phyloP scores from a whole-genome alignment of 2,329 filamentous ascomycete species.

The Fusarium scirpi region DNA sequence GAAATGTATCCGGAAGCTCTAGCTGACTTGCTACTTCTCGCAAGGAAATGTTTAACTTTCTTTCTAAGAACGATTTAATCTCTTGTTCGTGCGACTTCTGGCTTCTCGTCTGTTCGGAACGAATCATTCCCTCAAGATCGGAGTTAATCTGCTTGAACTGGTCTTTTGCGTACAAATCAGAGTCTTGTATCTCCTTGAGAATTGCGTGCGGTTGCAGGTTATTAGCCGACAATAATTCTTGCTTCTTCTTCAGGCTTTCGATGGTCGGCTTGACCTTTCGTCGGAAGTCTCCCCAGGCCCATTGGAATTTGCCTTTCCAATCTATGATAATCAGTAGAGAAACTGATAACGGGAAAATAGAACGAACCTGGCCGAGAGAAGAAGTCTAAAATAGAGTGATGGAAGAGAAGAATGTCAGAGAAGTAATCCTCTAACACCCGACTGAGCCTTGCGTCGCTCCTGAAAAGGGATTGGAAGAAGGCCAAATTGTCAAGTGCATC shows the following conservation, averaged over 20 bases:
- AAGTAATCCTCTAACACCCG: neutral
- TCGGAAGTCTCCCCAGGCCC: neutral
- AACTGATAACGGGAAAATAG: too few relatives aligned
- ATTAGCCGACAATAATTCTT: neutral
- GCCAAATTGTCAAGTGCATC: accelerated
- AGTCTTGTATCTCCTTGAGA: neutral
- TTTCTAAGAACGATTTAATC: neutral
- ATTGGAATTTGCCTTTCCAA: accelerated
- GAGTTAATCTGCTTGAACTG: accelerated
- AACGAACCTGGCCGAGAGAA: neutral
- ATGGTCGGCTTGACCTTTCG: neutral
- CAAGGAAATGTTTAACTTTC: neutral
- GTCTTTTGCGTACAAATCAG: accelerated
- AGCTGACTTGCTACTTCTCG: neutral
- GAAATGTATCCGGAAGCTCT: accelerated
- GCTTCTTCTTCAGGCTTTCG: neutral
- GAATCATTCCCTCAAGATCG: neutral
- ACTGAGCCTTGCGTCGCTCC: neutral
- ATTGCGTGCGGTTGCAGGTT: constrained; percentile 5
- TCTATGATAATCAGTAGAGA: neutral
- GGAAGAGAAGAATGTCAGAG: neutral
- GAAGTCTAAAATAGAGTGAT: neutral
- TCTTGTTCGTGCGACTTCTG: accelerated
- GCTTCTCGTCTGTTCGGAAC: accelerated
- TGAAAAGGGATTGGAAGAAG: neutral